A percentile compares a stretch with the other conserved stretches of the same genome.
Conservation (phyloP, 1,284 basidiomycete species). For the Peniophora sp. region DNA sequence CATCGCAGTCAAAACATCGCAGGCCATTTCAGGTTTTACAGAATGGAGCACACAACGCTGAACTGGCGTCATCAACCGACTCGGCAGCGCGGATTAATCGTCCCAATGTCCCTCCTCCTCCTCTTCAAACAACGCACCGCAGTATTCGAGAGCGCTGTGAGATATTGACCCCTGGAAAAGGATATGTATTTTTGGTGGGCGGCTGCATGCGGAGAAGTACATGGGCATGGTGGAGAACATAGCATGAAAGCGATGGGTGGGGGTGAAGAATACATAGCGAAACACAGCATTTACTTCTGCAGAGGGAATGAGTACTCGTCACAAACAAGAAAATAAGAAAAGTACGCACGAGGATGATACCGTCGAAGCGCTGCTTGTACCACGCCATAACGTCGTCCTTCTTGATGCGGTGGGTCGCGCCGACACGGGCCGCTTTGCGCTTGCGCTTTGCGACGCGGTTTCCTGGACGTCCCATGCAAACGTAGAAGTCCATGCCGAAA, state of each 20-base stretch:
- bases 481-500: conserved; percentile 98
- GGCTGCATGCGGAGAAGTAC: conserved; percentile 18
- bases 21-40: too few relatives aligned
- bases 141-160: too few relatives aligned
- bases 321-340: background rate
- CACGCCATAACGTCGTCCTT: conserved; percentile 94
- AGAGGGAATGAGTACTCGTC: background rate
- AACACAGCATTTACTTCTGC: conserved; percentile 13
- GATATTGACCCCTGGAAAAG: background rate
- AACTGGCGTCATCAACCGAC: too few relatives aligned
- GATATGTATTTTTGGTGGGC: conserved; percentile 12
- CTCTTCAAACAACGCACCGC: too few relatives aligned
- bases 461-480: conserved; percentile 96
- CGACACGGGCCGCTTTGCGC: conserved; percentile 83
- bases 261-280: background rate
- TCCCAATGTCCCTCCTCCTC: too few relatives aligned
- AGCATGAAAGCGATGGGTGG: conserved; percentile 16
- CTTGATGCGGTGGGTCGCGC: conserved; percentile 82
- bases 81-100: too few relatives aligned
- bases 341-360: conserved; percentile 79
- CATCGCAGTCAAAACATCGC: too few relatives aligned
- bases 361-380: conserved; percentile 99
- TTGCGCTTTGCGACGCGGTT: conserved; percentile 89
- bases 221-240: conserved; percentile 14
- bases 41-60: too few relatives aligned